Percentiles rank a stretch among this genome's conserved stretches.
Evolutionary conservation across 1,284 basidiomycete genomes (phyloP).

Genomic region (Porodaedalea pini): DNA sequence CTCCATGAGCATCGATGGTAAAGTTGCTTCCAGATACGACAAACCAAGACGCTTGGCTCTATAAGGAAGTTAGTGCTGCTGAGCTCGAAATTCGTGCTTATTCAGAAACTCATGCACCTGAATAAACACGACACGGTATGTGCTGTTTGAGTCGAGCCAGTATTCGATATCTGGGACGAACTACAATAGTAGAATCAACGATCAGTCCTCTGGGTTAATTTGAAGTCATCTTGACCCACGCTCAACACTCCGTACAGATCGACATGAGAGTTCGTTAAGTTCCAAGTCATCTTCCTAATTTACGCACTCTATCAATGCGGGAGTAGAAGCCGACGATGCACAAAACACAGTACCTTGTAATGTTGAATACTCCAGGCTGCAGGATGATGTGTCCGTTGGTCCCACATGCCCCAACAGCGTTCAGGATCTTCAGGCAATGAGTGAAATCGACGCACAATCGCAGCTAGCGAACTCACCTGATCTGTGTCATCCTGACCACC

Average conservation of each 20-base stretch:
- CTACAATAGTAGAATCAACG: slow-evolving; percentile 27
- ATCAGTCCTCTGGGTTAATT: background rate
- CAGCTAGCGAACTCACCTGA: no score
- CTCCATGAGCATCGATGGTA: slow-evolving; percentile 53
- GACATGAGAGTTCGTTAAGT: slow-evolving; percentile 47
- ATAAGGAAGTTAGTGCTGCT: background rate
- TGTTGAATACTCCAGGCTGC: slow-evolving; percentile 12
- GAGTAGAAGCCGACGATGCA: slow-evolving; percentile 12
- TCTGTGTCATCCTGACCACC: slow-evolving; percentile 8
- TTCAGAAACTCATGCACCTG: slow-evolving; percentile 36
- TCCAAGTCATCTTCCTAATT: slow-evolving; percentile 57
- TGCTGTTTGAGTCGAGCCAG: slow-evolving; percentile 55
- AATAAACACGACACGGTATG: slow-evolving; percentile 60
- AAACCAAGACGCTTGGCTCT: slow-evolving; percentile 66
- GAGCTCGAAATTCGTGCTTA: background rate
- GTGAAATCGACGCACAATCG: no score
- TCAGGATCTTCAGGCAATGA: slow-evolving; percentile 22
- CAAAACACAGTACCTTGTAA: slow-evolving; percentile 18
- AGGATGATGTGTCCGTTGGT: slow-evolving; percentile 27
- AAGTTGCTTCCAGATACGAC: slow-evolving; percentile 59
- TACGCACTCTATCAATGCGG: background rate
- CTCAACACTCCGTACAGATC: slow-evolving; percentile 55
- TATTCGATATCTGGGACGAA: slow-evolving; percentile 57
- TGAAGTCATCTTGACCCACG: slow-evolving; percentile 28
- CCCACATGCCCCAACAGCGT: slow-evolving; percentile 28